Base-by-base conservation (phyloP, 495 filamentous ascomycete genomes). In the Achaetomiella virescens region DNA sequence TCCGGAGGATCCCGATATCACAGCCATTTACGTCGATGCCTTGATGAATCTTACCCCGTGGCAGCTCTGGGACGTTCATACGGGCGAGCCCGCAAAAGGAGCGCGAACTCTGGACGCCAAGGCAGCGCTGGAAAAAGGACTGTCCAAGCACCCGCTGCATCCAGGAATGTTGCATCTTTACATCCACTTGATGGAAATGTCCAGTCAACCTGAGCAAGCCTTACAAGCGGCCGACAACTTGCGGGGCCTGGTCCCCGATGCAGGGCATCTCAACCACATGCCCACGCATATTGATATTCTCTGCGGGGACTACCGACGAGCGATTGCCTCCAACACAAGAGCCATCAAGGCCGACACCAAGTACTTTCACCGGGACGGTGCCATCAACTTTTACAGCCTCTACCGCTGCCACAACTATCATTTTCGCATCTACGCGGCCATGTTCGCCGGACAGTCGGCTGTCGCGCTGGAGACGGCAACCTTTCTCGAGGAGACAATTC, bases 101-200 rank as follows among this genome's bases (percentile, higher is more conserved):
- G 76, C 85, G 4, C 78, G 72, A 20, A 84, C 84, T 1, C 54
- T 84, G 4, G 82, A 87, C 40, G 75, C 74, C 1, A 84, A 82
- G 51, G 48, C 37, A 0, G 72, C 81, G 1, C 70, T 89, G 18
- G 81, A 88, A 33, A 63, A 58, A 5, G 78, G 73, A 1, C 65
- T 89, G 38, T 51, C 67, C 2, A 63, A 62, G 6, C 63, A 74
- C 7, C 72, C 70, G 5, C 71, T 71, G n/a, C 82, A 87, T 55
- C 83, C 85, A 0, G 85, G 84, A 2, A 66, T 89, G 3, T 62
- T 89, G 21, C 85, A 89, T 62, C 66, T 86, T 2, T 88, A 87
- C 56, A 87, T 88, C 51, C 86, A 89, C 61, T 72, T 87, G 14
- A 85, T 86, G 81, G 85, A 89, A 62, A 88, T 88, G 84, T 88